Conservation (phyloP, 257 asterid species). For the Ilex aquifolium region DNA sequence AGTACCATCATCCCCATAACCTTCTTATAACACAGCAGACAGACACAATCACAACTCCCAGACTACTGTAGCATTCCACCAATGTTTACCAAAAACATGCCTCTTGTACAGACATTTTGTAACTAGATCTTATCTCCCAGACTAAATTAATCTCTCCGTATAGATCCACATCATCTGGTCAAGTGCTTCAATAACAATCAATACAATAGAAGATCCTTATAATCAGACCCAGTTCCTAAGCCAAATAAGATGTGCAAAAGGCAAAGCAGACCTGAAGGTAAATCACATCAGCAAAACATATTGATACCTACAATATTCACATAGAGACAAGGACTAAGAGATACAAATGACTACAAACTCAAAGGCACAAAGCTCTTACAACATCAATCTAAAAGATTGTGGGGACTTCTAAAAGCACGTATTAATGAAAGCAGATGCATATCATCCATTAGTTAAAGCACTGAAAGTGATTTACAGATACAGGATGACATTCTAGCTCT, state of each 20-base stretch:
- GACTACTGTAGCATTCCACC: too few relatives aligned
- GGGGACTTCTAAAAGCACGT: conserved; percentile 16
- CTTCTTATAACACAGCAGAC: too few relatives aligned
- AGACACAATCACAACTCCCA: too few relatives aligned
- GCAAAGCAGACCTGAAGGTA: not conserved
- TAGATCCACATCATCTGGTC: too few relatives aligned
- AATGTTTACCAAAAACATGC: too few relatives aligned
- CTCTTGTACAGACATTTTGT: too few relatives aligned
- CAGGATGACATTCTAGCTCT: not conserved
- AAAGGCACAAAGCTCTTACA: conserved; percentile 21
- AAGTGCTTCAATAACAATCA: too few relatives aligned
- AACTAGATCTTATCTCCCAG: too few relatives aligned
- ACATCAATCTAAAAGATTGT: conserved; percentile 22
- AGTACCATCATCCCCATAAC: too few relatives aligned
- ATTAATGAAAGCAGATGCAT: conserved; percentile 23
- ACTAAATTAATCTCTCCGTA: too few relatives aligned
- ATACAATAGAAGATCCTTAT: not conserved
- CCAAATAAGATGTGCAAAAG: too few relatives aligned
- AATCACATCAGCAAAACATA: conserved; percentile 24
- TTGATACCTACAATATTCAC: conserved; percentile 38
- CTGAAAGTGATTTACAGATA: not conserved
- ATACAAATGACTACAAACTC: conserved; percentile 19
- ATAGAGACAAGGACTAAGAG: conserved; percentile 21
- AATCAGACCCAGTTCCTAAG: too few relatives aligned
- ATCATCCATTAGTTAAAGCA: conserved; percentile 11